These are phyloP conservation scores for Ophiocordyceps polyrhachis-furcata DNA, from an alignment of 2,329 filamentous ascomycete species.

Conservation along the genomic window DNA sequence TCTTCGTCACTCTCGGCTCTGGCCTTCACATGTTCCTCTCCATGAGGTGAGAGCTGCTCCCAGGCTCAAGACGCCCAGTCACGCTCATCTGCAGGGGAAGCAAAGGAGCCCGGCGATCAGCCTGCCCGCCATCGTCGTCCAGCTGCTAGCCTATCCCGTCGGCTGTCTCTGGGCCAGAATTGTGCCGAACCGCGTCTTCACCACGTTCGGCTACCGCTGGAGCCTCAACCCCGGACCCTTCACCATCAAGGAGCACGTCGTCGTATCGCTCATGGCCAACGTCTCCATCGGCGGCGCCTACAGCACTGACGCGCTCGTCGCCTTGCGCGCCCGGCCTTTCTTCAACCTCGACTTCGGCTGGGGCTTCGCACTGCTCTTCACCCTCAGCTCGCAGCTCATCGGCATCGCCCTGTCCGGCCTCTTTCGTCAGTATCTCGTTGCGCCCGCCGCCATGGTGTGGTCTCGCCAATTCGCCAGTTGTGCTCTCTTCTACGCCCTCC, in stretches of 20 bases:
- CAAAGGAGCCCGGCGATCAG: constrained; percentile 15
- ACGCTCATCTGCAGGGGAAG: neutral
- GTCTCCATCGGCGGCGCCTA: constrained; percentile 1
- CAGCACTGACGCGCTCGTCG: constrained; percentile 1
- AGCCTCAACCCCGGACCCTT: constrained; percentile 28
- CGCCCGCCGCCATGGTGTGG: constrained; percentile 43
- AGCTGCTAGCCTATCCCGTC: constrained; percentile 21
- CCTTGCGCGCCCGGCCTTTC: neutral
- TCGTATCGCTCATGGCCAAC: constrained; percentile 26
- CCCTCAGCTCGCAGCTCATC: constrained; percentile 38
- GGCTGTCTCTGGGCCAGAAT: constrained; percentile 22
- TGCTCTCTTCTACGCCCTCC: constrained; percentile 25
- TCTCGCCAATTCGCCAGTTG: constrained; percentile 29
- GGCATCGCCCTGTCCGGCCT: constrained; percentile 42
- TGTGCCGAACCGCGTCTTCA: constrained; percentile 21
- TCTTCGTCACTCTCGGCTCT: constrained; percentile 24
- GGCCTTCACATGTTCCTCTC: constrained; percentile 27
- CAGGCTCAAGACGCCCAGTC: neutral
- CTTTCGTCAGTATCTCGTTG: constrained; percentile 35
- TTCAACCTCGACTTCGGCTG: constrained; percentile 25
- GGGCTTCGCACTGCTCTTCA: constrained; percentile 36
- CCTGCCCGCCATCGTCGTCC: constrained; percentile 18
- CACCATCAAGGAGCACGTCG: constrained; percentile 11
- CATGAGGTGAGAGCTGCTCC: constrained; percentile 12
- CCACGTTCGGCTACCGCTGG: constrained; percentile 21